phyloP scores from a whole-genome alignment of 225 moss, liverwort and hornwort species.

The Climacium dendroides region DNA sequence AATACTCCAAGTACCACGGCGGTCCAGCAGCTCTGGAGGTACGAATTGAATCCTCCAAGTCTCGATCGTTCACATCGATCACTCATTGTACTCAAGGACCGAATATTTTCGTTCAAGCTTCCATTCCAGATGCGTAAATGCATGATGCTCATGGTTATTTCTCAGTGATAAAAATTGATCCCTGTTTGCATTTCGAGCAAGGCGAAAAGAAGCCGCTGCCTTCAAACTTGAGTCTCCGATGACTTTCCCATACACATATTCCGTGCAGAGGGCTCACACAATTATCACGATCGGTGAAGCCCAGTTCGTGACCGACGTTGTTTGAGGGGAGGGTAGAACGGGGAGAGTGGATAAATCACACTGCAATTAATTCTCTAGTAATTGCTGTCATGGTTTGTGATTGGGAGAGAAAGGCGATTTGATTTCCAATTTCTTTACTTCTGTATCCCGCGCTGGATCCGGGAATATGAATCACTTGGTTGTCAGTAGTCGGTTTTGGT shows the following conservation, averaged over 20 bases:
- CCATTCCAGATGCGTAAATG: not conserved
- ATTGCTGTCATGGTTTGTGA: too few relatives aligned
- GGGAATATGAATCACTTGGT: not conserved
- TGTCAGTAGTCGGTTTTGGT: not conserved
- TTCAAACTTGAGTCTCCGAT: not conserved
- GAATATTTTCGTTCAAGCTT: not conserved
- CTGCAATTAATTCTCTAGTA: not conserved
- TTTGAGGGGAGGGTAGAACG: not conserved
- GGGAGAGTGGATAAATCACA: not conserved
- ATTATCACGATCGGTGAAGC: not conserved
- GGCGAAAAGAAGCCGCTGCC: not conserved
- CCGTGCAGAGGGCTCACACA: not conserved
- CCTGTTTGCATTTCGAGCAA: not conserved
- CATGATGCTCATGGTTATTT: not conserved
- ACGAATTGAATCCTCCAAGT: not conserved
- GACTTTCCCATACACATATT: not conserved
- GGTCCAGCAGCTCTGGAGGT: constrained; percentile 39
- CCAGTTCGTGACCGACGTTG: not conserved
- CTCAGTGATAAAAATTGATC: not conserved
- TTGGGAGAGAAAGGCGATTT: not conserved
- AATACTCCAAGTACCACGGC: constrained; percentile 34
- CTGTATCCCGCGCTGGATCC: not conserved
- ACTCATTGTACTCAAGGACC: not conserved
- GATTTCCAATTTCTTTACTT: not conserved
- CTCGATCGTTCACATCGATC: not conserved